phyloP scores from a whole-genome alignment of 2,329 filamentous ascomycete species.

The Macrophomina tecta region DNA sequence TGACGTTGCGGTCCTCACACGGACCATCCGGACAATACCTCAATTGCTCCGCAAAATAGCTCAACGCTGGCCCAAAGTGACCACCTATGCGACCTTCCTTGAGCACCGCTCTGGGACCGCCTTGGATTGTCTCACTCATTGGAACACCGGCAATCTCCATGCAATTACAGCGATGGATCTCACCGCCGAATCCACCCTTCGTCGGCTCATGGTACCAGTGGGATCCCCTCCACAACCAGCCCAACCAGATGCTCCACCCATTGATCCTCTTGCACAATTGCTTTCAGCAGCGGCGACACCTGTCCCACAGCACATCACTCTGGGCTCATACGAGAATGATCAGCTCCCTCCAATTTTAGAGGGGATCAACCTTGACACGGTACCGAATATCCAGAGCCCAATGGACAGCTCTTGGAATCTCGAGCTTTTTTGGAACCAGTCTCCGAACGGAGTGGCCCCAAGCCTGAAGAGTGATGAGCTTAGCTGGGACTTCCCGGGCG shows the following conservation, averaged over 20 bases:
- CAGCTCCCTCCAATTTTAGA: slow-evolving; percentile 9
- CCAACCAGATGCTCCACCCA: neutral
- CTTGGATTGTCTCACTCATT: slow-evolving; percentile 6
- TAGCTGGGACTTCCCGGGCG: slow-evolving; percentile 24
- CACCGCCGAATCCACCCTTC: neutral
- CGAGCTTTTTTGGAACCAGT: slow-evolving; percentile 13
- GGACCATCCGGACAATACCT: slow-evolving; percentile 14
- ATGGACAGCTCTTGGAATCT: slow-evolving; percentile 18
- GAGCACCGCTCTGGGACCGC: neutral
- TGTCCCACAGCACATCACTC: neutral
- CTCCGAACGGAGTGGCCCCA: slow-evolving; percentile 1
- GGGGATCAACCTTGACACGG: neutral
- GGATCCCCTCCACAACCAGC: neutral
- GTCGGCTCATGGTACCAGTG: slow-evolving; percentile 14
- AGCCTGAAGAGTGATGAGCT: slow-evolving; percentile 24
- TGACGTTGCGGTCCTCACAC: slow-evolving; percentile 4
- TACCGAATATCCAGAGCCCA: neutral
- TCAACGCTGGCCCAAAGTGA: slow-evolving; percentile 16
- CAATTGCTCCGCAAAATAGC: slow-evolving; percentile 18
- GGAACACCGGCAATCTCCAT: slow-evolving; percentile 4
- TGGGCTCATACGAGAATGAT: neutral
- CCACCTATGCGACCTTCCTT: slow-evolving; percentile 9
- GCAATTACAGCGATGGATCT: neutral
- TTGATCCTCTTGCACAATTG: neutral
- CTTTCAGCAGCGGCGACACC: neutral